Evolutionary conservation across 257 asterid species (phyloP).

Genomic region (Primulina tabacum): DNA sequence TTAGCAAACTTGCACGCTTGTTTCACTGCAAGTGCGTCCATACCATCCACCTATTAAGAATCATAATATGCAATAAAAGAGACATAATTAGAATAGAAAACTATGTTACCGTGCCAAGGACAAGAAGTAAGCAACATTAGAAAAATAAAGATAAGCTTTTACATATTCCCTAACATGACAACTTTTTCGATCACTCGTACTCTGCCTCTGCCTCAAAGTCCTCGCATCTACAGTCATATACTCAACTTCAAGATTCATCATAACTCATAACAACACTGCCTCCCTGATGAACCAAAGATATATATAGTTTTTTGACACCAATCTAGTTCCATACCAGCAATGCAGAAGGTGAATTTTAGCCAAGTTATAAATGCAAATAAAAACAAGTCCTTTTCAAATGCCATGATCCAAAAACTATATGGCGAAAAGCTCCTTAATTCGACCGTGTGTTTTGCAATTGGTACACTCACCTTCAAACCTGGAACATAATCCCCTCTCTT

Average conservation of each 20-base stretch:
- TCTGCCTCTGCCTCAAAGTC: neutral
- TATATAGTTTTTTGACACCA: no score
- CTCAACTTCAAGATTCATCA: neutral
- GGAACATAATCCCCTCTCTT: constrained; percentile 99
- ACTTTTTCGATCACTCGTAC: constrained; percentile 8
- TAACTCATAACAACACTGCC: neutral
- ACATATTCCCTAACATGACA: constrained; percentile 8
- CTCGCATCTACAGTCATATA: constrained; percentile 15
- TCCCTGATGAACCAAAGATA: neutral
- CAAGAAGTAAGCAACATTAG: neutral
- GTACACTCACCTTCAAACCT: constrained; percentile 72
- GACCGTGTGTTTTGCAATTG: constrained; percentile 4
- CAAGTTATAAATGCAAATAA: constrained; percentile 17
- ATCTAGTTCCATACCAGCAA: no score
- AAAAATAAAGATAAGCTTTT: neutral
- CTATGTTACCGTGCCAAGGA: neutral
- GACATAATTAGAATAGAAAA: constrained; percentile 4
- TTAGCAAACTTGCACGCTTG: constrained; percentile 96
- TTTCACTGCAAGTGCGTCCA: constrained; percentile 96
- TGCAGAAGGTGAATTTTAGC: no score
- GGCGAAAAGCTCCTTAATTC: constrained; percentile 1
- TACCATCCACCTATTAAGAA: constrained; percentile 82
- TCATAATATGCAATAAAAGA: neutral
- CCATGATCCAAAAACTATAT: neutral
- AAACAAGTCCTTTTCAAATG: neutral